Evolutionary conservation across 495 filamentous ascomycete species (phyloP).

Genomic region (Penicillium angulare): DNA sequence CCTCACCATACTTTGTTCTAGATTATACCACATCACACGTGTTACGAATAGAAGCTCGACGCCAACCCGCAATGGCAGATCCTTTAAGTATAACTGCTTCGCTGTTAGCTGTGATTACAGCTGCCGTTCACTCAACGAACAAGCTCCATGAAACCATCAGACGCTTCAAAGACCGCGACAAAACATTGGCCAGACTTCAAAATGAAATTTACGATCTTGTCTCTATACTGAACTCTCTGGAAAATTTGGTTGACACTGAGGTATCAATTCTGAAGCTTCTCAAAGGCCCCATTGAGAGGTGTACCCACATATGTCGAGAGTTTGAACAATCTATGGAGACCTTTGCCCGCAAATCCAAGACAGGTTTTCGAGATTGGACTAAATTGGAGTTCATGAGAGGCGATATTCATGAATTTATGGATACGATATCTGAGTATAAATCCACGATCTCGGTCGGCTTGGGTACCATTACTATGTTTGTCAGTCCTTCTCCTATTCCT

Average conservation of each 20-base stretch:
- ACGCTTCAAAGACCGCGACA: slow-evolving; percentile 2
- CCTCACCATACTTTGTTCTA: background rate
- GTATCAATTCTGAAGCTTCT: background rate
- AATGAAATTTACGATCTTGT: background rate
- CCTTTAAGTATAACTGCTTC: slow-evolving; percentile 2
- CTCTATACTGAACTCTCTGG: background rate
- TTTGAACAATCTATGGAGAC: background rate
- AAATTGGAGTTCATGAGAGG: slow-evolving; percentile 29
- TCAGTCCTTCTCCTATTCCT: background rate
- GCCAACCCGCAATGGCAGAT: background rate
- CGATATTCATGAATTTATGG: slow-evolving; percentile 28
- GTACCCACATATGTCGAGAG: background rate
- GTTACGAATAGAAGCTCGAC: background rate
- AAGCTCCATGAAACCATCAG: background rate
- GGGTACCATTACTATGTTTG: slow-evolving; percentile 26
- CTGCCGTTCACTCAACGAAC: slow-evolving; percentile 1
- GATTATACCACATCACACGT: too few relatives aligned
- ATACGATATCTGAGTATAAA: slow-evolving; percentile 26
- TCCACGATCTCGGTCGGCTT: slow-evolving; percentile 25
- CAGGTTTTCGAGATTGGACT: background rate
- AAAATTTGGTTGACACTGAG: background rate
- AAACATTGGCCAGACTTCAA: slow-evolving; percentile 1
- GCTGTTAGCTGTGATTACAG: slow-evolving; percentile 1
- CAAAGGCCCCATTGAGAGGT: slow-evolving; percentile 2
- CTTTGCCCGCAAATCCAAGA: background rate